Evolutionary conservation across 805 yeast genomes (phyloP), one percentile per base, ranked within the genome.

Genomic region (Hanseniaspora nectarophila): DNA sequence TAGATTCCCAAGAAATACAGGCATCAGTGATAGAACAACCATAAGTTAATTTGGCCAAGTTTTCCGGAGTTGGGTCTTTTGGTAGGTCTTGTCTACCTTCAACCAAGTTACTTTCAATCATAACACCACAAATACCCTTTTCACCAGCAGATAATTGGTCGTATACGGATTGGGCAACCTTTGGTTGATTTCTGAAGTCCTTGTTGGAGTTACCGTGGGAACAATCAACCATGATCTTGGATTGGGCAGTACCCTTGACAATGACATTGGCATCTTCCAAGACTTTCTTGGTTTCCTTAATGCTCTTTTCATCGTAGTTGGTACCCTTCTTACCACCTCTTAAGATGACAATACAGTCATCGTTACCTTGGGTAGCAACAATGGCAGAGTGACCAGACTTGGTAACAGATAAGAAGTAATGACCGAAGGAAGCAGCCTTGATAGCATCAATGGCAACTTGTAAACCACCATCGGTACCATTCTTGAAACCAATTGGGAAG

Each of bases 1-100:
- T 92, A 53, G 85, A 75, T 56, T 86, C 95, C 87, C 95, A 88
- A 56, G 82, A 74, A 53, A 92, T 95, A 74, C 98, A 92, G 28
- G 92, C 95, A 69, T 92, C 98, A 56, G 98, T 92, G 67, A 92
- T 88, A 55, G 95, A 84, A 57, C 89, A 95, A 69, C 98, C 98
- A 73, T 89, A 86, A 65, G 84, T 79, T 65, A 88, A 73, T 53
- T 78, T 78, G 9, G 71, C 71, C 51, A 66, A 61, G 45, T 79
- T 80, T 56, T 71, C 73, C 13, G 33, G 42, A 13, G 47, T 47
- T 54, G 90, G 89, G 13, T 45, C 52, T 16, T 35, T 47, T 54
- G 90, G 89, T 55, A 88, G 88, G 62, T 84, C 81, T 73, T 92
- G 98, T 71, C 94, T 82, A 50, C 98, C 98, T 66, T 84, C 97